Conservation (phyloP, 768 basidiomycete species). For the Coprinellus micaceus region DNA sequence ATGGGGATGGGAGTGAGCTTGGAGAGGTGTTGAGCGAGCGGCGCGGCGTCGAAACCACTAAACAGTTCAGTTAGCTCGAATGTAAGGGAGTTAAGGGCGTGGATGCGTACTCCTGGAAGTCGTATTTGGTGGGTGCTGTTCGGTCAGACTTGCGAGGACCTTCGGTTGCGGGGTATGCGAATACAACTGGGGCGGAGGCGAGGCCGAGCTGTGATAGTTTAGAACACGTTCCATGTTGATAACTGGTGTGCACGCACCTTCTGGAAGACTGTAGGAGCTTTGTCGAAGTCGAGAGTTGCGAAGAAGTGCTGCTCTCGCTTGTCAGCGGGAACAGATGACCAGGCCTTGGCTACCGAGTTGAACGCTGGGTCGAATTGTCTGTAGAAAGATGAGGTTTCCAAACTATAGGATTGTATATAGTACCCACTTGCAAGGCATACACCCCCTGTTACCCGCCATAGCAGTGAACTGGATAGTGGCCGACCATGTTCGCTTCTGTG, state of each 20-base stretch:
- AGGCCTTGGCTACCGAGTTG: conserved; percentile 79
- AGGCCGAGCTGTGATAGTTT: conserved; percentile 61
- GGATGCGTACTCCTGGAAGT: conserved; percentile 63
- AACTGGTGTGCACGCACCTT: conserved; percentile 43
- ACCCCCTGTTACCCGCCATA: conserved; percentile 73
- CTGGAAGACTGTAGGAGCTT: conserved; percentile 73
- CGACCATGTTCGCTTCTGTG: conserved; percentile 79
- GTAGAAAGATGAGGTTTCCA: conserved; percentile 12
- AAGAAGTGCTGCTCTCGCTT: conserved; percentile 88
- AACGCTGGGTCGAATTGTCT: conserved; percentile 87
- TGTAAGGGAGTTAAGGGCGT: background rate
- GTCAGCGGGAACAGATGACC: conserved; percentile 56
- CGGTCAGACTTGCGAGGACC: conserved; percentile 56
- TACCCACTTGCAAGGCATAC: conserved; percentile 88
- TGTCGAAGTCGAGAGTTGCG: conserved; percentile 84
- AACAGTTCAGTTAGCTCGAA: background rate
- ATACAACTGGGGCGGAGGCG: conserved; percentile 79
- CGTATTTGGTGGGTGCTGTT: conserved; percentile 60
- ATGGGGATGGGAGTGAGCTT: conserved; percentile 74
- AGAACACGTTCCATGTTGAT: background rate
- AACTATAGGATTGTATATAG: background rate
- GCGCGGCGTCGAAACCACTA: conserved; percentile 81
- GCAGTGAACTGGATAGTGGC: conserved; percentile 89
- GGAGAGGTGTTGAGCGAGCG: conserved; percentile 74
- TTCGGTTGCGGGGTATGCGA: conserved; percentile 67